Evolutionary conservation across 495 filamentous ascomycete species (phyloP).

Genomic region (Aspergillus bertholletiae): DNA sequence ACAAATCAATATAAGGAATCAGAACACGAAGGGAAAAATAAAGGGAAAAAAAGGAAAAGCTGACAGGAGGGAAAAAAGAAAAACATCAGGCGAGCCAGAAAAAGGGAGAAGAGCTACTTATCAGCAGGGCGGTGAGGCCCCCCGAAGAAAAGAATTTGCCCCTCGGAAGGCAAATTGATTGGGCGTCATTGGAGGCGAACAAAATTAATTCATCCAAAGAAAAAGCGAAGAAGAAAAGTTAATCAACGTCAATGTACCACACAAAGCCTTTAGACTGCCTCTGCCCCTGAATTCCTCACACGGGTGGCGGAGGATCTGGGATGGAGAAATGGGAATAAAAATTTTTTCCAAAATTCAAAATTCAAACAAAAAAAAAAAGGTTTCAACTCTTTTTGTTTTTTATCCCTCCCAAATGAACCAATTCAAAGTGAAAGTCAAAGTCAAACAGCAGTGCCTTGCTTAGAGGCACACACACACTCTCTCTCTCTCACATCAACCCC

Average conservation of each 20-base stretch:
- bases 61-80: not conserved
- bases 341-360: too few species aligned
- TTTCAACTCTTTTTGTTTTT: too few species aligned
- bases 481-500: too few species aligned
- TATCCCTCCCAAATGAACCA: too few species aligned
- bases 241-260: not conserved
- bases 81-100: constrained; percentile 33
- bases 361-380: too few species aligned
- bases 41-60: constrained; percentile 1
- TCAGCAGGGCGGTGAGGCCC: constrained; percentile 6
- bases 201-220: not conserved
- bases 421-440: too few species aligned
- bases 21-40: not conserved
- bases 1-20: not conserved
- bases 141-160: constrained; percentile 28
- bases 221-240: not conserved
- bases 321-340: too few species aligned
- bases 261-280: not conserved
- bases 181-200: not conserved
- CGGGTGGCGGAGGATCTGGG: too few species aligned
- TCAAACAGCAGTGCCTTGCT: too few species aligned
- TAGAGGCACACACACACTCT: too few species aligned
- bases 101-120: constrained; percentile 10
- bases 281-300: too few species aligned
- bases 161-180: too few species aligned